Evolutionary conservation across 1,284 basidiomycete species (phyloP).

Genomic region (Ceratobasidium sp.): DNA sequence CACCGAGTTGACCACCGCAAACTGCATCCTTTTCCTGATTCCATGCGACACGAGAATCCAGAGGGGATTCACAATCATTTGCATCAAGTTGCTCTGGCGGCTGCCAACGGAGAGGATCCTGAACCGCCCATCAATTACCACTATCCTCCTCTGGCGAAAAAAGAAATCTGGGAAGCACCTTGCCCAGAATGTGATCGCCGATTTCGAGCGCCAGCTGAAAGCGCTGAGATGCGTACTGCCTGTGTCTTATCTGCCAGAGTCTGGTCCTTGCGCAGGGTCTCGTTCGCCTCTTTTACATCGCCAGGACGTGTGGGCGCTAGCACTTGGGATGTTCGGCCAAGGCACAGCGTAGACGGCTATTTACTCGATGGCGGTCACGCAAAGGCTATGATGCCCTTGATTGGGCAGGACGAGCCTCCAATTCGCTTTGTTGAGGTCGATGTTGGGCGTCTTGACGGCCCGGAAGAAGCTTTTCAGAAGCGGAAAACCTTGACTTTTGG

Average conservation of each 20-base stretch:
- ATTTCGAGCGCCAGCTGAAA: slow-evolving; percentile 13
- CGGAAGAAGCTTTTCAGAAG: neutral
- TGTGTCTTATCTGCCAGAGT: slow-evolving; percentile 22
- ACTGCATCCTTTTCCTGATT: slow-evolving; percentile 18
- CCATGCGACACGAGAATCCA: slow-evolving; percentile 32
- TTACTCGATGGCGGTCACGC: neutral
- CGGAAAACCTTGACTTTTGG: neutral
- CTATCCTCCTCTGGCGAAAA: slow-evolving; percentile 29
- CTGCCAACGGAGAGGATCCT: slow-evolving; percentile 31
- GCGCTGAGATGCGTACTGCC: slow-evolving; percentile 32
- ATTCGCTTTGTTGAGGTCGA: neutral
- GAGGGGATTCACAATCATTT: slow-evolving; percentile 33
- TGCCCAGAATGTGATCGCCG: slow-evolving; percentile 8
- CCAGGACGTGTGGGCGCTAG: slow-evolving; percentile 27
- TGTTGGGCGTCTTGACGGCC: neutral
- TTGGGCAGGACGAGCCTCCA: neutral
- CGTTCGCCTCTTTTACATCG: slow-evolving; percentile 29
- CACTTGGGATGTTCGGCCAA: slow-evolving; percentile 15
- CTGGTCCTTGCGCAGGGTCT: slow-evolving; percentile 30
- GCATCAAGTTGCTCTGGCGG: slow-evolving; percentile 32
- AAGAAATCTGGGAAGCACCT: slow-evolving; percentile 34
- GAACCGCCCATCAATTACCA: slow-evolving; percentile 33
- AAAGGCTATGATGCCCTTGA: neutral
- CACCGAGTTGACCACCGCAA: slow-evolving; percentile 32
- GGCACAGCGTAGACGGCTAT: neutral